Conservation (phyloP, 2,329 filamentous ascomycete species). For the Ophiosphaerella herpotricha region DNA sequence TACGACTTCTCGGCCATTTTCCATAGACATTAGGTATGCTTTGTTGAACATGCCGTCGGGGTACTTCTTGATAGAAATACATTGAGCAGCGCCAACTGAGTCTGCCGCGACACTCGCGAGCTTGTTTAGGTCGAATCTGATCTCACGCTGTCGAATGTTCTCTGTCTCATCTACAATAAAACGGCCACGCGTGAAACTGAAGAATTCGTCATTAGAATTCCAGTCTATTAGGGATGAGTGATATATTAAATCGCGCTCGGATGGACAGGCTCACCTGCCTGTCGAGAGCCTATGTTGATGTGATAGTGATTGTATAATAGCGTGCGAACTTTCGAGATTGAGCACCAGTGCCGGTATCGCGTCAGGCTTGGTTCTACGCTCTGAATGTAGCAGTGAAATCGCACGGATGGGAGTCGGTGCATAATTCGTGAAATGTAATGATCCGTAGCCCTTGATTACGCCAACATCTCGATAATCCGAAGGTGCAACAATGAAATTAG, state of each 20-base stretch:
- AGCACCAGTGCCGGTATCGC: neutral
- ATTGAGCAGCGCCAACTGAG: conserved; percentile 20
- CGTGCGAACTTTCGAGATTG: neutral
- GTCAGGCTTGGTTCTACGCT: neutral
- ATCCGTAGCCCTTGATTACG: neutral
- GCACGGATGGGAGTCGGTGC: neutral
- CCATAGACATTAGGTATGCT: conserved; percentile 37
- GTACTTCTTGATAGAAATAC: conserved; percentile 25
- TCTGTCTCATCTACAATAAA: conserved; percentile 6
- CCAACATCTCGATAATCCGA: too few species aligned
- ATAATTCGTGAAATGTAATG: neutral
- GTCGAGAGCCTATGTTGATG: neutral
- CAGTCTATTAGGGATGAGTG: conserved; percentile 2
- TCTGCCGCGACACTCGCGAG: conserved; percentile 16
- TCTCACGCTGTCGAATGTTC: conserved; percentile 2
- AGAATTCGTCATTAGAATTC: conserved; percentile 6
- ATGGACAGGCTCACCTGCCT: conserved; percentile 1
- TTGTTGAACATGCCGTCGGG: conserved; percentile 41
- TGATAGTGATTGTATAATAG: neutral
- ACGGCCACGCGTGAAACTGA: conserved; percentile 9
- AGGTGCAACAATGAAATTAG: too few species aligned
- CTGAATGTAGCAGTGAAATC: neutral
- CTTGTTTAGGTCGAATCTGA: conserved; percentile 9
- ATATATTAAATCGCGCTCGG: neutral
- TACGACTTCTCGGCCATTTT: conserved; percentile 36